phyloP scores from a whole-genome alignment of 1,284 basidiomycete species.

The Porogramme epimiltina region DNA sequence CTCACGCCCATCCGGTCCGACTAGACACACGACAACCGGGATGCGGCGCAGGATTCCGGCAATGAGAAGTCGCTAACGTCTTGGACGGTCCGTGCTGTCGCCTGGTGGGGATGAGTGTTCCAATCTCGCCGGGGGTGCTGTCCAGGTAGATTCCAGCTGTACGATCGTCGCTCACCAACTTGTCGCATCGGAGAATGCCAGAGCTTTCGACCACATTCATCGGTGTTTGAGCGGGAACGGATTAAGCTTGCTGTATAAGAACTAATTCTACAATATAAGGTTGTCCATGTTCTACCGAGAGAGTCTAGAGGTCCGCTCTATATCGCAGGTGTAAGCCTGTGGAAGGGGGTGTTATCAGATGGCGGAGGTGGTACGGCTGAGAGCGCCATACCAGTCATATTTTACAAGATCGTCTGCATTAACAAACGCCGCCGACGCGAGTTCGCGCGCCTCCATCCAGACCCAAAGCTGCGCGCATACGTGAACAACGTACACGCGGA shows the following conservation, averaged over 20 bases:
- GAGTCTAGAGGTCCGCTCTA: slow-evolving; percentile 16
- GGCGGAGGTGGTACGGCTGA: neutral
- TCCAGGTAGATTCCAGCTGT: too few relatives aligned
- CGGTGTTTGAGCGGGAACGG: neutral
- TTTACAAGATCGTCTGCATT: slow-evolving; percentile 80
- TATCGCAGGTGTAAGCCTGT: slow-evolving; percentile 35
- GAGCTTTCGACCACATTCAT: neutral
- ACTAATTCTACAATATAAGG: slow-evolving; percentile 19
- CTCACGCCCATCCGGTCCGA: slow-evolving; percentile 31
- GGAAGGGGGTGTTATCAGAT: neutral
- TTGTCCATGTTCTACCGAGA: slow-evolving; percentile 6
- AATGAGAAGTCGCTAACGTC: slow-evolving; percentile 5
- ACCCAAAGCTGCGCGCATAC: slow-evolving; percentile 74
- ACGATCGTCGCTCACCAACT: too few relatives aligned
- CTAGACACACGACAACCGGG: slow-evolving; percentile 4
- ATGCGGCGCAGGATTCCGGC: slow-evolving; percentile 1
- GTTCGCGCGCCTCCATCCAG: slow-evolving; percentile 85
- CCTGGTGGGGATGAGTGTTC: too few relatives aligned
- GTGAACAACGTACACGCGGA: neutral
- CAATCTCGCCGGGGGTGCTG: too few relatives aligned
- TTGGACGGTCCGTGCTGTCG: neutral
- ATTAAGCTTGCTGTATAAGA: slow-evolving; percentile 15
- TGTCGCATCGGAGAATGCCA: neutral
- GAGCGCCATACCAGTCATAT: slow-evolving; percentile 68
- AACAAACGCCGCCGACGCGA: slow-evolving; percentile 77